Evolutionary conservation across 768 basidiomycete genomes (phyloP), one percentile per base, ranked within the genome.

Genomic region (Termitomyces sp.): DNA sequence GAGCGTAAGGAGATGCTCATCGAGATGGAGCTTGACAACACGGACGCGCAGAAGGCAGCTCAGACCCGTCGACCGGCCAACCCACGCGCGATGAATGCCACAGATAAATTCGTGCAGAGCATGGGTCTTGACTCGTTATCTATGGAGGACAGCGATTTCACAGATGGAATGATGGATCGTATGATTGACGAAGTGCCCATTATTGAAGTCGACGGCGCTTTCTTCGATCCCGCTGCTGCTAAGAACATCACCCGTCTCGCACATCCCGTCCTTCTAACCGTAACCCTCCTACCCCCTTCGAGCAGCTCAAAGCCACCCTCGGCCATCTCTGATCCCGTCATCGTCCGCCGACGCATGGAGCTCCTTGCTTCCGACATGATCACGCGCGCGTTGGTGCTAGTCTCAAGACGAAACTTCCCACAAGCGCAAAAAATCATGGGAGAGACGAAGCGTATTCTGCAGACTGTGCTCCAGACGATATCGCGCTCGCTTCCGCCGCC

Each of bases 151-250:
- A 74, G 82, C 2, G 88, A 92, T 72, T 87, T 94, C 65, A 83
- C 86, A 55, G 91, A 93, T 61, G 93, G 94, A 38, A 92, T 94
- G 91, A 93, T 94, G 90, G 94, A 95, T 65, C 82, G 89, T 50
- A 92, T 98, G 91, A 95, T 97, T 50, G 97, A 99, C 69, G 97
- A 99, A 69, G 91, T 97, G 10, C 97, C 96, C 1, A 92, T 98
- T 10, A 86, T 96, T 54, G 96, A 98, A 72, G 92, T 98, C 14
- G 96, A 98, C 65, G 95, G 95, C 8, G 88, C 92, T 36, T 98
- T 94, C 84, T 93, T 88, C 71, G 96, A 98, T 73, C 96, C 96
- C 1, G 83, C 86, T 0, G 91, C 89, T 6, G 80, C 81, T 47
- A 92, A 94, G 74, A 86, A 89, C 59, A 86, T 96, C 20, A 89